Conservation (phyloP, 768 basidiomycete species). For the Gymnopilus junonius region DNA sequence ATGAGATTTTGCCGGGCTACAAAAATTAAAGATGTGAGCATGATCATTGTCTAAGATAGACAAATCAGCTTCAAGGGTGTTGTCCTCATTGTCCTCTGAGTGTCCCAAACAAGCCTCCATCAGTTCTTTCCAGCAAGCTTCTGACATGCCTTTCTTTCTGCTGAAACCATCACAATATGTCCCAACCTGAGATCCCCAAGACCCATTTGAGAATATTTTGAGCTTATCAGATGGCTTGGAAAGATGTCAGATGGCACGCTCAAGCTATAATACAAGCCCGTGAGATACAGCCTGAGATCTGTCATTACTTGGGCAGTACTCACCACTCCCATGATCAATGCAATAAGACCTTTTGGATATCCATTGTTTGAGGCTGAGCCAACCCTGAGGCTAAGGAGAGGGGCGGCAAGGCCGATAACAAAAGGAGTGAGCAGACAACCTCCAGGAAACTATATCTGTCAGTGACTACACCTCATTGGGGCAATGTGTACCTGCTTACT, state of each 20-base stretch:
- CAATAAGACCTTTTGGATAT: constrained; percentile 19
- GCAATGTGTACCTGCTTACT: too few relatives aligned
- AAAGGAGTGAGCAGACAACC: constrained; percentile 18
- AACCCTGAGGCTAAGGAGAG: constrained; percentile 2
- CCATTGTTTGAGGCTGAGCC: constrained; percentile 15
- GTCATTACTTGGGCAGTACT: not conserved
- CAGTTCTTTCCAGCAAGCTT: constrained; percentile 14
- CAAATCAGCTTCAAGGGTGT: not conserved
- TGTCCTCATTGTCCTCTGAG: not conserved
- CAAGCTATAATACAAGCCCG: constrained; percentile 12
- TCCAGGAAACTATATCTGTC: constrained; percentile 15
- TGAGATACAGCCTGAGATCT: not conserved
- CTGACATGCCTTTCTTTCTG: too few relatives aligned
- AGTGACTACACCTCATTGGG: too few relatives aligned
- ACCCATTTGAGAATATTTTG: too few relatives aligned
- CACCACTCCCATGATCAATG: constrained; percentile 22
- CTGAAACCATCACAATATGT: too few relatives aligned
- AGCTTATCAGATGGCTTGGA: not conserved
- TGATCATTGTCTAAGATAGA: too few relatives aligned
- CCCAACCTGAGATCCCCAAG: too few relatives aligned
- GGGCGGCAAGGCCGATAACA: constrained; percentile 13
- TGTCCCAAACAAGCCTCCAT: not conserved
- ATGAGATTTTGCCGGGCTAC: too few relatives aligned
- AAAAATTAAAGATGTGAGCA: too few relatives aligned
- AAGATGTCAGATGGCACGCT: constrained; percentile 15